A percentile compares a stretch with the other conserved stretches of the same genome.
Evolutionary conservation across 345 rosid genomes (phyloP).

Genomic region (Eucalyptus virginea): DNA sequence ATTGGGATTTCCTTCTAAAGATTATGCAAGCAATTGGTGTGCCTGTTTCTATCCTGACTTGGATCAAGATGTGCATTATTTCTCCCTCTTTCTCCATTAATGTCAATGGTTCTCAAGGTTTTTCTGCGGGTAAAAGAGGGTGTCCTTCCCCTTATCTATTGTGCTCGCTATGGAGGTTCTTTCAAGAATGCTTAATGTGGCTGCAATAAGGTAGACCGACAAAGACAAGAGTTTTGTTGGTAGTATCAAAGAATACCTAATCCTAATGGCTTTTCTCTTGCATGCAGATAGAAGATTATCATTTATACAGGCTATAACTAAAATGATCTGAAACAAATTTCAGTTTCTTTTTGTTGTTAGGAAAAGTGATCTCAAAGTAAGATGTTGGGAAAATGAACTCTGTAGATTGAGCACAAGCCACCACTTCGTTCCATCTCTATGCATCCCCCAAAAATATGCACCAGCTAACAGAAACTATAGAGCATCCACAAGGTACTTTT

Average conservation of each 20-base stretch:
- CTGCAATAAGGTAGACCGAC: neutral
- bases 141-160: neutral
- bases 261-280: neutral
- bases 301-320: neutral
- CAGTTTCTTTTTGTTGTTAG: neutral
- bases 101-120: neutral
- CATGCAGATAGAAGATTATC: neutral
- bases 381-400: neutral
- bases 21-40: neutral
- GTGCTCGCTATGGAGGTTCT: neutral
- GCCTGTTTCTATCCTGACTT: neutral
- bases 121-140: neutral
- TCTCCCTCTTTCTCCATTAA: neutral
- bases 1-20: neutral
- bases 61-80: neutral
- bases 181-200: neutral
- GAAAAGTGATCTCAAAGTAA: neutral
- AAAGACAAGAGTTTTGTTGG: neutral
- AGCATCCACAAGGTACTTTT: neutral
- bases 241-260: neutral
- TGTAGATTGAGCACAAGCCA: neutral
- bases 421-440: neutral
- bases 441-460: neutral
- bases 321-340: neutral
- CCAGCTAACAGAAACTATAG: neutral